Conservation (phyloP, 2,329 filamentous ascomycete genomes). For the Annulohypoxylon truncatum region DNA sequence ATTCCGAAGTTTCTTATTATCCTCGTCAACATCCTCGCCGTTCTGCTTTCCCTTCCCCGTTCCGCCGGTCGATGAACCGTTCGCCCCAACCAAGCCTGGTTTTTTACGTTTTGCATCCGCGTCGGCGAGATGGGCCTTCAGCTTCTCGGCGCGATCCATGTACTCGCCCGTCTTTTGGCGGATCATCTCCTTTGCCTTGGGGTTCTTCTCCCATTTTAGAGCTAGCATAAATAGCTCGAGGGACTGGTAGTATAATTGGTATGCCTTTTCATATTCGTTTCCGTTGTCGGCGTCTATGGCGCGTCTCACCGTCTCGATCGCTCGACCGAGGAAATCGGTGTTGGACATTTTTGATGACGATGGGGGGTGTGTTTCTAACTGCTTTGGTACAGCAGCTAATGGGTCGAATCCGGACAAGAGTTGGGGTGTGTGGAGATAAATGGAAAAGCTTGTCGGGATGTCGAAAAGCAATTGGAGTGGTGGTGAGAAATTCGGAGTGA, state of each 20-base stretch:
- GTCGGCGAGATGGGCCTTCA: conserved; percentile 88
- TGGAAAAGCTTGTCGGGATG: background rate
- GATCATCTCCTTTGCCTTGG: conserved; percentile 97
- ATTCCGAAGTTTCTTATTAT: conserved; percentile 93
- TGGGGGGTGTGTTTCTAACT: conserved; percentile 48
- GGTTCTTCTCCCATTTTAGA: conserved; percentile 99
- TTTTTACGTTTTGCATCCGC: conserved; percentile 78
- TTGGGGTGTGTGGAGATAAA: background rate
- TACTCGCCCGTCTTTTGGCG: conserved; percentile 94
- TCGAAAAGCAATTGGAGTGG: conserved; percentile 5
- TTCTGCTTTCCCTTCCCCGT: conserved; percentile 69
- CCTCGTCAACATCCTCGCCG: conserved; percentile 75
- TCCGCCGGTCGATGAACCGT: conserved; percentile 73
- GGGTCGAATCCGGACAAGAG: background rate
- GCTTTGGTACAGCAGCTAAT: background rate
- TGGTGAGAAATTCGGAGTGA: background rate
- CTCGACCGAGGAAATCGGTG: conserved; percentile 95
- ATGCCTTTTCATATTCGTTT: conserved; percentile 96
- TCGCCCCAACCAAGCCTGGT: conserved; percentile 76
- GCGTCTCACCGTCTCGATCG: conserved; percentile 96
- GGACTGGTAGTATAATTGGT: conserved; percentile 93
- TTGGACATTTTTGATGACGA: conserved; percentile 74
- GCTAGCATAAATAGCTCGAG: conserved; percentile 99
- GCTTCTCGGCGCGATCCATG: conserved; percentile 98
- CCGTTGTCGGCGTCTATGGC: conserved; percentile 96